Conservation (phyloP, 352 stramenopile genomes). For the Pythium rishiriense region DNA sequence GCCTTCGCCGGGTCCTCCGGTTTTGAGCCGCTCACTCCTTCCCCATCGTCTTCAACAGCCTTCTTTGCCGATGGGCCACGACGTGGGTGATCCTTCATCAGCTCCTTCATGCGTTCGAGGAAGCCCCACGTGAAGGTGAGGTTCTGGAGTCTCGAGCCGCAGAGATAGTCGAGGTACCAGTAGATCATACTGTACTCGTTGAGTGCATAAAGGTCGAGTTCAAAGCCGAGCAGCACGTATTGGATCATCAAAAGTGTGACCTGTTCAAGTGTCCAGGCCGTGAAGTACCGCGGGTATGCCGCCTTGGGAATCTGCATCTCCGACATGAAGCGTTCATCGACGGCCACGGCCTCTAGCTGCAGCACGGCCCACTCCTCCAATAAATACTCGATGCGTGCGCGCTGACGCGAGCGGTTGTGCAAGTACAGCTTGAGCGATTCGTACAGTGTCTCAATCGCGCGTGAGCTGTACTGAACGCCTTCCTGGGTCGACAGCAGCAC, state of each 20-base stretch:
- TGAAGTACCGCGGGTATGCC: constrained; percentile 79
- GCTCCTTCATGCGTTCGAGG: constrained; percentile 78
- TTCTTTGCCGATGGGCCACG: constrained; percentile 21
- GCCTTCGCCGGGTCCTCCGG: constrained; percentile 48
- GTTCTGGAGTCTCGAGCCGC: constrained; percentile 82
- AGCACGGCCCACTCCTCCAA: constrained; percentile 81
- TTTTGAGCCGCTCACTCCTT: neutral
- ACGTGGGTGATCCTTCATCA: constrained; percentile 34
- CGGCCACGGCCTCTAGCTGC: constrained; percentile 63
- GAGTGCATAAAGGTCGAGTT: constrained; percentile 77
- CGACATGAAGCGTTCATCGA: constrained; percentile 79
- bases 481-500: constrained; percentile 86
- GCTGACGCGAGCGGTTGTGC: constrained; percentile 81
- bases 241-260: constrained; percentile 76
- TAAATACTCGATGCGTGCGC: constrained; percentile 75
- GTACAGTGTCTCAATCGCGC: constrained; percentile 80
- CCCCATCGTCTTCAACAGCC: neutral
- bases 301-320: constrained; percentile 87
- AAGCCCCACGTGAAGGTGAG: constrained; percentile 80
- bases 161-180: constrained; percentile 88
- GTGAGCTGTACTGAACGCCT: constrained; percentile 72
- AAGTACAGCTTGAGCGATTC: constrained; percentile 83
- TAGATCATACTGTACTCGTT: constrained; percentile 75
- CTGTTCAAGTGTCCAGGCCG: constrained; percentile 79
- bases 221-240: constrained; percentile 72